Percentiles rank a stretch among this genome's conserved stretches.
Conservation (phyloP, 2,329 filamentous ascomycete genomes). For the Colletotrichum magnum region DNA sequence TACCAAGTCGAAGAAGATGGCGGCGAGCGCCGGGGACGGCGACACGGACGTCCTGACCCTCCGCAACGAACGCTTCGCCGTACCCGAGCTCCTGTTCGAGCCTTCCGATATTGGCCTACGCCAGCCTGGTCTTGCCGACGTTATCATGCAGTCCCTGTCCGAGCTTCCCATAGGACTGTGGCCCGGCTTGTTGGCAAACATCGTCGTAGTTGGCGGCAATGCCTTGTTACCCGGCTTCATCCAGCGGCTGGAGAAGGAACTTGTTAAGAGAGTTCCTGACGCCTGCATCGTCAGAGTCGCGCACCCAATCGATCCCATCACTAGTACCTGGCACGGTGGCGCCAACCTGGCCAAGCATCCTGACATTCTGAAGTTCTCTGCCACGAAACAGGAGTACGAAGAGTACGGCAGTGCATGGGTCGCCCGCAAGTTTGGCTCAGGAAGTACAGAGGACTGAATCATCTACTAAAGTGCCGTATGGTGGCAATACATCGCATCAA, state of each 20-base stretch:
- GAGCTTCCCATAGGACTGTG: slow-evolving; percentile 85
- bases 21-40: slow-evolving; percentile 52
- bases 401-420: slow-evolving; percentile 86
- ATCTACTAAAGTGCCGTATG: not conserved
- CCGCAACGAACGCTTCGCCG: slow-evolving; percentile 90
- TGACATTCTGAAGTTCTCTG: slow-evolving; percentile 76
- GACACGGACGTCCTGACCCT: slow-evolving; percentile 88
- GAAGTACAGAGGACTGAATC: slow-evolving; percentile 41
- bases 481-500: not conserved
- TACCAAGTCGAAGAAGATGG: slow-evolving; percentile 63
- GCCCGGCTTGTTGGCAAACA: slow-evolving; percentile 86
- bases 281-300: slow-evolving; percentile 85
- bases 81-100: slow-evolving; percentile 91
- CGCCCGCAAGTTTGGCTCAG: slow-evolving; percentile 75
- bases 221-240: slow-evolving; percentile 85
- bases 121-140: slow-evolving; percentile 85
- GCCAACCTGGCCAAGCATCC: slow-evolving; percentile 80
- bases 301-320: slow-evolving; percentile 79
- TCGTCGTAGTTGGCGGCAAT: slow-evolving; percentile 91
- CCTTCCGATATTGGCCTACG: slow-evolving; percentile 88
- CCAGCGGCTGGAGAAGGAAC: slow-evolving; percentile 81
- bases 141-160: slow-evolving; percentile 84
- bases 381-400: slow-evolving; percentile 93
- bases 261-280: slow-evolving; percentile 79
- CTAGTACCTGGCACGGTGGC: slow-evolving; percentile 89